Percentiles rank a stretch among this genome's conserved stretches.
Conservation (phyloP, 495 filamentous ascomycete genomes). For the Penicillium crystallinum region DNA sequence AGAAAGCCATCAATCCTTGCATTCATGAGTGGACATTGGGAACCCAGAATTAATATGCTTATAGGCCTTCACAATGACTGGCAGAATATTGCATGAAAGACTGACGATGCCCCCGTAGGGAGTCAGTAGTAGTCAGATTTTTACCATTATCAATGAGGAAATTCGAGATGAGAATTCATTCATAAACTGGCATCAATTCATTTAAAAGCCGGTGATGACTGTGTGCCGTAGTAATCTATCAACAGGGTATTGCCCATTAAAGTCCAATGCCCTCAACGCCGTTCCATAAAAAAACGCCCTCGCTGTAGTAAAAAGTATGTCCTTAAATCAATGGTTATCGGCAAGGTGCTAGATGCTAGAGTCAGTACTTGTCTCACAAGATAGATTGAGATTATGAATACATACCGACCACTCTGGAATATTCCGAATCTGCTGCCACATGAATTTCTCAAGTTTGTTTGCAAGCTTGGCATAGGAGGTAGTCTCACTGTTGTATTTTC, state of each 20-base stretch:
- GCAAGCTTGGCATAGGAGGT: constrained; percentile 95
- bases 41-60: too few relatives aligned
- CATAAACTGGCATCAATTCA: constrained; percentile 3
- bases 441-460: constrained; percentile 92
- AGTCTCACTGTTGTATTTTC: constrained; percentile 91
- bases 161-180: not conserved
- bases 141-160: not conserved
- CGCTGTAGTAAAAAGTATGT: constrained; percentile 5
- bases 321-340: constrained; percentile 34
- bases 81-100: too few relatives aligned
- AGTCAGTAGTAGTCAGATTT: too few relatives aligned
- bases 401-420: constrained; percentile 93
- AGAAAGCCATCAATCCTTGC: too few relatives aligned
- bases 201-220: not conserved
- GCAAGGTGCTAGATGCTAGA: constrained; percentile 42
- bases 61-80: too few relatives aligned
- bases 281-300: constrained; percentile 14
- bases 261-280: constrained; percentile 18
- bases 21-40: too few relatives aligned
- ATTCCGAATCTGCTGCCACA: constrained; percentile 88
- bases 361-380: not conserved
- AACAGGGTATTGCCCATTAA: constrained; percentile 24
- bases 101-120: too few relatives aligned
- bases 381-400: constrained; percentile 10
- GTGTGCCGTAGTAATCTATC: constrained; percentile 12